phyloP scores from a whole-genome alignment of 441 rosid species.

The Adansonia grandidieri region DNA sequence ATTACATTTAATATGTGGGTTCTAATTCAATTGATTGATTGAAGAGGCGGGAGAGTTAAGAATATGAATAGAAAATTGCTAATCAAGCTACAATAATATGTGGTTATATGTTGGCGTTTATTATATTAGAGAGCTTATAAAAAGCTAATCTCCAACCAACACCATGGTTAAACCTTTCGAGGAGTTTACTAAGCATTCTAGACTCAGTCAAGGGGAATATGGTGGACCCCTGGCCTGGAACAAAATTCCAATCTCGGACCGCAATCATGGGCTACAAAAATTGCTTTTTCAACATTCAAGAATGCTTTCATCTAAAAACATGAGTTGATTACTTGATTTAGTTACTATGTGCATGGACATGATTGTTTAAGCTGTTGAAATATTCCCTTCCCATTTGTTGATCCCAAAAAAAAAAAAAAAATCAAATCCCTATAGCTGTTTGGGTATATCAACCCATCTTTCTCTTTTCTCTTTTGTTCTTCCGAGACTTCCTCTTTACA shows the following conservation, averaged over 20 bases:
- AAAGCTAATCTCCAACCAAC: not conserved
- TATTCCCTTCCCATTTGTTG: no score
- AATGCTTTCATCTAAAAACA: not conserved
- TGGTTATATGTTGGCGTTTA: no score
- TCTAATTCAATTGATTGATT: no score
- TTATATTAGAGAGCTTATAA: no score
- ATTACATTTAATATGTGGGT: no score
- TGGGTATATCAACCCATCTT: no score
- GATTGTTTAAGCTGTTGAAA: not conserved
- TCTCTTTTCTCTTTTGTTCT: no score
- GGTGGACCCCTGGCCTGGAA: slow-evolving; percentile 14
- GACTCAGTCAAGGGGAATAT: not conserved
- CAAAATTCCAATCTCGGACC: not conserved
- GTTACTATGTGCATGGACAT: slow-evolving; percentile 3
- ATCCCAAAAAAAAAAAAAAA: no score
- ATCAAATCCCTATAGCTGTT: no score
- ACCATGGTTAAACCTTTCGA: not conserved
- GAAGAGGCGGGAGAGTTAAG: no score
- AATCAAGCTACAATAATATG: not conserved
- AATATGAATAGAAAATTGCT: no score
- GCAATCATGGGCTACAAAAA: slow-evolving; percentile 21
- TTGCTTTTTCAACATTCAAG: slow-evolving; percentile 20
- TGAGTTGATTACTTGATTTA: not conserved
- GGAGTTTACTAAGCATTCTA: not conserved
- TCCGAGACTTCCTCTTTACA: no score